These are phyloP conservation scores for Dendrobium officinale DNA, from an alignment of 106 monocot genomes.

Conservation along the genomic window DNA sequence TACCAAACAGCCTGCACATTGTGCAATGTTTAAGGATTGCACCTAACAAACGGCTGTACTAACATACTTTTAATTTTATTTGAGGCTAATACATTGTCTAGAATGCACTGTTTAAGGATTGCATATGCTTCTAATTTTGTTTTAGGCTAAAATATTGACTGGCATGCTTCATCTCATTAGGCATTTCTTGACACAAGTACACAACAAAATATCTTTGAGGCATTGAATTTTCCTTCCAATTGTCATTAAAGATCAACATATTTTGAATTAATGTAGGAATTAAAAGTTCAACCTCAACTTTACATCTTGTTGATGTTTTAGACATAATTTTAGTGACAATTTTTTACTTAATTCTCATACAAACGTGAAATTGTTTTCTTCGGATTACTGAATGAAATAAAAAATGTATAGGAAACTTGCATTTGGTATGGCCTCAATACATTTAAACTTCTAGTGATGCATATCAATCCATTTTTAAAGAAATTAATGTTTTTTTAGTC, in stretches of 20 bases:
- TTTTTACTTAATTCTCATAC: neutral
- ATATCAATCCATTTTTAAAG: neutral
- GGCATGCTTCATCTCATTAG: neutral
- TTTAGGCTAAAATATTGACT: no score
- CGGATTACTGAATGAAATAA: neutral
- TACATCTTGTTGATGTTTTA: neutral
- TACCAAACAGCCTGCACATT: neutral
- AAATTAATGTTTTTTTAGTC: neutral
- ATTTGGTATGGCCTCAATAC: neutral
- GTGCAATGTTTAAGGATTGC: neutral
- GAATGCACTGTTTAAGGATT: neutral
- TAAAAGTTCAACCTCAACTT: neutral
- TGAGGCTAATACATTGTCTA: neutral
- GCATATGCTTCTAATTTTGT: neutral
- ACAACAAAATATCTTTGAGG: neutral
- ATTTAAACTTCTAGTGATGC: neutral
- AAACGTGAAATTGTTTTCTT: neutral
- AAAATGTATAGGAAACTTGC: neutral
- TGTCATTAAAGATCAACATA: neutral
- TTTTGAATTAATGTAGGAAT: neutral
- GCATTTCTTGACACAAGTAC: neutral
- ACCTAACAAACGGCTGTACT: neutral
- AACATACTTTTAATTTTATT: neutral
- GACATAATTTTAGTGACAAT: neutral
- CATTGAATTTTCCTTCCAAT: neutral